phyloP scores from a whole-genome alignment of 2,329 filamentous ascomycete genomes.

The Grosmannia penicillata region DNA sequence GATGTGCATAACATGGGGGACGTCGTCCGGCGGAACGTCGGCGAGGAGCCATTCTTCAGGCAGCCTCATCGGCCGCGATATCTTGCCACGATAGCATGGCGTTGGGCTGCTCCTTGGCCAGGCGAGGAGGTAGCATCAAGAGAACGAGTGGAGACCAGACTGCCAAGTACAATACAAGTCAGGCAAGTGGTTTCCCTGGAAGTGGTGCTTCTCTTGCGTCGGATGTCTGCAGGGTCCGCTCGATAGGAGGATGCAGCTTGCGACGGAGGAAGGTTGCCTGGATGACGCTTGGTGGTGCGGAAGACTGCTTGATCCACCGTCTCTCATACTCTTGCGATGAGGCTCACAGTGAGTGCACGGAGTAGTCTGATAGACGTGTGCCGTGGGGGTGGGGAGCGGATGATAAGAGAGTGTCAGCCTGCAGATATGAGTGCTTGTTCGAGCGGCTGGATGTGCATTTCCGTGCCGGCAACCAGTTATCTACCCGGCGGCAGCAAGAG shows the following conservation, averaged over 20 bases:
- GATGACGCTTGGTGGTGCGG: neutral
- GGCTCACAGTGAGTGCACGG: neutral
- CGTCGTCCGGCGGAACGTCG: neutral
- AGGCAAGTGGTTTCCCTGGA: neutral
- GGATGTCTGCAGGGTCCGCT: neutral
- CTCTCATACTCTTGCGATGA: neutral
- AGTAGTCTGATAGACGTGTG: neutral
- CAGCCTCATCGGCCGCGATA: neutral
- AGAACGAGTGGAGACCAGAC: neutral
- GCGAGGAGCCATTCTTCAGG: neutral
- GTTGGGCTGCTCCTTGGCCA: neutral
- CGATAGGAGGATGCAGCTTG: neutral
- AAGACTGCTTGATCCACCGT: neutral
- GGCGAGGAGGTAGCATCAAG: neutral
- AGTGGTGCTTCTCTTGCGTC: neutral
- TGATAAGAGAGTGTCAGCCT: neutral
- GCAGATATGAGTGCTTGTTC: neutral
- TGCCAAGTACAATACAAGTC: neutral
- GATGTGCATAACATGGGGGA: neutral
- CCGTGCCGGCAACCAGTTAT: neutral
- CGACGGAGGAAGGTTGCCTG: neutral
- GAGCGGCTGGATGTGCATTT: neutral
- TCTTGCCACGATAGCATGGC: constrained; percentile 1
- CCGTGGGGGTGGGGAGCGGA: neutral
- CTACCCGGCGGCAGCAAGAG: neutral